Evolutionary conservation across 2,329 filamentous ascomycete genomes (phyloP), one percentile per base, ranked within the genome.

Genomic region (Xylaria multiplex): DNA sequence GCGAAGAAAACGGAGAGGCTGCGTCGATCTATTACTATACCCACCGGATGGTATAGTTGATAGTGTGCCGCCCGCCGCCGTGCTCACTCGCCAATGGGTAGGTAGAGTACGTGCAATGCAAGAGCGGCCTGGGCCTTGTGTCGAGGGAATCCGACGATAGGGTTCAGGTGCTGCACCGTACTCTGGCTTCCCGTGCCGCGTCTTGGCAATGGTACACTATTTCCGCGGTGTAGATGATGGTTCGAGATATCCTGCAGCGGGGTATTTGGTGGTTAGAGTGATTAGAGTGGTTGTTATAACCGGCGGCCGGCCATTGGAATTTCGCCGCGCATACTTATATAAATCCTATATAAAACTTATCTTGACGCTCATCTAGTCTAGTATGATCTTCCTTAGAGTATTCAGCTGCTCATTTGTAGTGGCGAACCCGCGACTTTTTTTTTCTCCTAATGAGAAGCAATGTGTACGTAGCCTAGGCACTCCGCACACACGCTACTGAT

Each of bases 111-210:
- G 9, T 40, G 57, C 59, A 27, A 66, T 64, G 60, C 59, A 68
- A 63, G 63, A 60, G 57, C 42, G 60, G 50, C 52, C 40, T n/a
- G 37, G 24, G 48, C n/a, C 13, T 35, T 35, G 16, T 49, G 19
- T 32, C 27, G 45, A 54, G 50, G n/a, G 45, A 59, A 62, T 61
- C 65, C 57, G 61, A 65, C 52, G 32, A 65, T 62, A 62, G 59
- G 65, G 65, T 49, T 62, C 55, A 42, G 55, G 19, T 56, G 59
- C 50, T 62, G 50, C 55, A 40, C 52, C 27, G 59, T 56, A 40
- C 45, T 55, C 30, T 60, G 50, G 24, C 54, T 61, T 69, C 61
- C 64, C 63, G 66, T 64, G 60, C 67, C 67, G 67, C 62, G 67
- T 64, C 67, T 69, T 64, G 67, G 67, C 66, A 61, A 66, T 64